Evolutionary conservation across 768 basidiomycete genomes (phyloP), one percentile per base, ranked within the genome.

Genomic region (Dioszegia crocea): DNA sequence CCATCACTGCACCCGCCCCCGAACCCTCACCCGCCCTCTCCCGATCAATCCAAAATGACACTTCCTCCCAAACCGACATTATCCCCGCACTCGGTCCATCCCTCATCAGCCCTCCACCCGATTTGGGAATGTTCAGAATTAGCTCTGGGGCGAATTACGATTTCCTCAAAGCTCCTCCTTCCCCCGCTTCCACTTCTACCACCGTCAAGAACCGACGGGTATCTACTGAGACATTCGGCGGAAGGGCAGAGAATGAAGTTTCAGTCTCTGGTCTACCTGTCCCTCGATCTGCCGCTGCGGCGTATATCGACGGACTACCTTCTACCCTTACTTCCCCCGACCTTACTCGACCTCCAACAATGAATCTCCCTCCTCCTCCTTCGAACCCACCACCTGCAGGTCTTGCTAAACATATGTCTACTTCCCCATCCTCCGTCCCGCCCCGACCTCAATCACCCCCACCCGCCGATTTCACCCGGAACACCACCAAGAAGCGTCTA

Each of bases 401-500:
- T 86, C 27, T 57, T 24, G 88, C 89, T 79, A 91, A 87, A 79
- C 83, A 87, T 53, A 91, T 91, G 45, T 89, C 91, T 0, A 89
- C 85, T 62, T 76, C 78, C 4, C 88, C 88, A 6, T 33, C 33
- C 6, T 33, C 33, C 14, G 33, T 14, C 11, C 92, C 93, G 0
- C 87, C 89, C 27, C 82, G 93, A 43, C 94, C 94, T 0, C 87
- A 85, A 3, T 97, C 94, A 0, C 93, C 94, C 1, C 93, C 92
- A 4, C 94, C 92, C 17, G 80, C 87, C 17, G 92, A 97, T 57
- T 87, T 96, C 74, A 8, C 78, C 78, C 23, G 41, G 54, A 19
- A n/a, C 4, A 53, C 36, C 38, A 36, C 23, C 17, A 53, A 56
- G 54, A 47, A 65, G 17, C 48, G 65, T 23, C 40, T 47, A 30